Evolutionary conservation across 1,284 basidiomycete genomes (phyloP).

Genomic region (Butyriboletus regius): DNA sequence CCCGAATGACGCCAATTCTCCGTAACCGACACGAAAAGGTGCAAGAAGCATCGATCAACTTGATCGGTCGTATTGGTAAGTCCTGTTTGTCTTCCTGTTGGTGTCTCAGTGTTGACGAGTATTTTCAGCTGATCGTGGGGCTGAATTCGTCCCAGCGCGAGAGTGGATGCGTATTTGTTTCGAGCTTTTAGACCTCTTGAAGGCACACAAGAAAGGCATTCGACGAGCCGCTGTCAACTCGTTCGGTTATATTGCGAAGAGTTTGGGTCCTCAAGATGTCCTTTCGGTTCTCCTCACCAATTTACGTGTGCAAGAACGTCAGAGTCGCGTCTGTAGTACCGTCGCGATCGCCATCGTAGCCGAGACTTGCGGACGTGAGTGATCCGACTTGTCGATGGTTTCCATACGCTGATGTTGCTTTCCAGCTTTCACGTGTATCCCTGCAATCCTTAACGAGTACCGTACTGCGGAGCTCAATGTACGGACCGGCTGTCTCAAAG

Average conservation of each 20-base stretch:
- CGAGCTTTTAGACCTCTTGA: slow-evolving; percentile 91
- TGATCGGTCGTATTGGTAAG: slow-evolving; percentile 93
- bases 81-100: slow-evolving; percentile 3
- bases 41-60: slow-evolving; percentile 97
- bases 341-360: slow-evolving; percentile 97
- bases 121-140: slow-evolving; percentile 83
- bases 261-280: slow-evolving; percentile 97
- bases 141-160: slow-evolving; percentile 94
- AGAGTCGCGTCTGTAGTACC: slow-evolving; percentile 96
- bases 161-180: slow-evolving; percentile 99
- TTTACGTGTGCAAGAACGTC: slow-evolving; percentile 94
- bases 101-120: slow-evolving; percentile 10
- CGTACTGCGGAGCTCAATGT: slow-evolving; percentile 97
- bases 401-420: slow-evolving; percentile 16
- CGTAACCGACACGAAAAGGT: slow-evolving; percentile 99
- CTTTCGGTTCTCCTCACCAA: slow-evolving; percentile 94
- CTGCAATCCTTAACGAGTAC: slow-evolving; percentile 97
- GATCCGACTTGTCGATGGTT: slow-evolving; percentile 1
- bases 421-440: slow-evolving; percentile 93
- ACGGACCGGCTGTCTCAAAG: slow-evolving; percentile 97
- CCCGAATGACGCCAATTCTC: slow-evolving; percentile 98
- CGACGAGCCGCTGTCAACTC: slow-evolving; percentile 98
- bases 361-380: slow-evolving; percentile 90
- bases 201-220: slow-evolving; percentile 99
- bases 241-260: slow-evolving; percentile 99